phyloP scores from a whole-genome alignment of 2,329 filamentous ascomycete species.

The Leptographium procerum region DNA sequence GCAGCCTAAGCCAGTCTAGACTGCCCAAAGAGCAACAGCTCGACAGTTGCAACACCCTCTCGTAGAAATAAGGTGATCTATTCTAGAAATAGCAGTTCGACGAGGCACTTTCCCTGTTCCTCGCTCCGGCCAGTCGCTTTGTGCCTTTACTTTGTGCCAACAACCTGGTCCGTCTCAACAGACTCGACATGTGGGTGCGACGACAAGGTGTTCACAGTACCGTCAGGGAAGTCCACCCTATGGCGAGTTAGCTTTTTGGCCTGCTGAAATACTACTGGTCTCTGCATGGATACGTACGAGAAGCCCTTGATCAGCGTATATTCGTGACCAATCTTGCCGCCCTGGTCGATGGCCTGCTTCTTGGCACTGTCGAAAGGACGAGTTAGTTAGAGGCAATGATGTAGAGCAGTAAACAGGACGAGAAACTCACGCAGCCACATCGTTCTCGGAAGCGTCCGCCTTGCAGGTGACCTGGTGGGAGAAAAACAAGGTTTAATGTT shows the following conservation, averaged over 20 bases:
- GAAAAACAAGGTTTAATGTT: background rate
- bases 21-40: background rate
- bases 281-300: constrained; percentile 50
- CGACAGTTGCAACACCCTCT: no score
- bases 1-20: background rate
- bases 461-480: constrained; percentile 68
- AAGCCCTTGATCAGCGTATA: constrained; percentile 87
- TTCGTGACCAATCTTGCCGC: constrained; percentile 74
- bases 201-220: constrained; percentile 53
- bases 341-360: constrained; percentile 60
- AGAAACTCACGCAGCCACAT: constrained; percentile 53
- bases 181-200: constrained; percentile 58
- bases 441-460: constrained; percentile 49
- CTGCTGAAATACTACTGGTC: background rate
- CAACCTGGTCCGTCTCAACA: constrained; percentile 63
- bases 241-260: background rate
- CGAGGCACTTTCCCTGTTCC: background rate
- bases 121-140: background rate
- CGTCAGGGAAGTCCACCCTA: constrained; percentile 64
- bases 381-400: background rate
- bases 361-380: constrained; percentile 50
- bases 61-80: background rate
- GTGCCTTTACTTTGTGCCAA: constrained; percentile 55
- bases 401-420: background rate
- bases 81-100: background rate